A percentile compares a stretch with the other conserved stretches of the same genome.
Evolutionary conservation across 2,329 filamentous ascomycete species (phyloP).

Genomic region (Colletotrichum lupini): DNA sequence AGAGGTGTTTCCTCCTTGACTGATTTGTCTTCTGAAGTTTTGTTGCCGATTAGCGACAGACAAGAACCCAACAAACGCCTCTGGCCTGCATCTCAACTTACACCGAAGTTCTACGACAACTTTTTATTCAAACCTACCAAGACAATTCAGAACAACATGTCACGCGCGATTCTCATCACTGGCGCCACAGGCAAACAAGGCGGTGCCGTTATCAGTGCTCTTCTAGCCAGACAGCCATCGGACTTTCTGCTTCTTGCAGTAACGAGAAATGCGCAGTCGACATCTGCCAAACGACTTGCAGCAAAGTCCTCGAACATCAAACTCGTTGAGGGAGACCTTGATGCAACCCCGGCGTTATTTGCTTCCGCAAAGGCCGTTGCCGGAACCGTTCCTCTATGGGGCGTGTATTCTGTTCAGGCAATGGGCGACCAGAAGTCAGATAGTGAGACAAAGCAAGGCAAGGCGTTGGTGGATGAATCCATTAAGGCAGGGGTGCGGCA

Average conservation of each 20-base stretch:
- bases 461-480: conserved; percentile 66
- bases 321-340: conserved; percentile 66
- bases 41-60: no score
- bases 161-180: conserved; percentile 50
- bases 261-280: conserved; percentile 64
- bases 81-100: no score
- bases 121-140: no score
- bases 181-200: conserved; percentile 62
- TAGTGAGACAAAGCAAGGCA: conserved; percentile 58
- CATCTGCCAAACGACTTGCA: conserved; percentile 54
- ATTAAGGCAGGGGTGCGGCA: conserved; percentile 65
- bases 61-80: no score
- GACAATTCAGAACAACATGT: neutral
- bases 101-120: no score
- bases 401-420: conserved; percentile 69
- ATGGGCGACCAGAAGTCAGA: conserved; percentile 18
- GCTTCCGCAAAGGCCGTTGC: conserved; percentile 45
- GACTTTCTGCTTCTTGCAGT: conserved; percentile 66
- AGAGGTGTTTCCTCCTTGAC: no score
- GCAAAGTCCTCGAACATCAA: conserved; percentile 57
- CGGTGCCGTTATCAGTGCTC: conserved; percentile 53
- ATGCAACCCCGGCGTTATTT: conserved; percentile 60
- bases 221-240: conserved; percentile 42
- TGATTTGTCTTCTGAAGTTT: no score
- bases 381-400: conserved; percentile 57